These are phyloP conservation scores for Malassezia sympodialis DNA, from an alignment of 1,284 basidiomycete species.

Conservation along the genomic window DNA sequence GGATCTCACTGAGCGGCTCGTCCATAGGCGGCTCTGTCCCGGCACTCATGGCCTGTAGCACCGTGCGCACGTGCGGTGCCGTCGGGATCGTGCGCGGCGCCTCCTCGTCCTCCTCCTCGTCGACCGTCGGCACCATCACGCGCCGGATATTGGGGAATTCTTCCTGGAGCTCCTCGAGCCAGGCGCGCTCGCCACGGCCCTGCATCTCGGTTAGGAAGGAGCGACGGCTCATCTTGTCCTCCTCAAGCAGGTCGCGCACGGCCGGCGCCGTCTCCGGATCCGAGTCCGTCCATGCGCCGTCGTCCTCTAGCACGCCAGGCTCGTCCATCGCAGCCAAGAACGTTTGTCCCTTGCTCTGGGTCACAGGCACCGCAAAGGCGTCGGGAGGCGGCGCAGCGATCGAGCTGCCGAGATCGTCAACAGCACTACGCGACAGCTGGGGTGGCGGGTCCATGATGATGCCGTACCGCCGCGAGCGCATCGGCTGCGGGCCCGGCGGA, in stretches of 20 bases:
- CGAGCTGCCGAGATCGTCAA: constrained; percentile 10
- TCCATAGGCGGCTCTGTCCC: not conserved
- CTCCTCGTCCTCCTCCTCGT: constrained; percentile 9
- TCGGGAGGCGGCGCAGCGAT: constrained; percentile 9
- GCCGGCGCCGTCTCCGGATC: not conserved
- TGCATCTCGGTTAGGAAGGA: constrained; percentile 12
- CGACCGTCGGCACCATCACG: constrained; percentile 1
- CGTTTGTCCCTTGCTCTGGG: not conserved
- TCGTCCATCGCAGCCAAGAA: not conserved
- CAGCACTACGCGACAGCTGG: not conserved
- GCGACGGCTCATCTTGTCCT: not conserved
- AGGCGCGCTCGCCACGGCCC: not conserved
- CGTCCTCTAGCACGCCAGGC: not conserved
- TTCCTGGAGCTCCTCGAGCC: constrained; percentile 1
- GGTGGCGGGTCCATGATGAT: not conserved
- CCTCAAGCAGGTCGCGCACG: not conserved
- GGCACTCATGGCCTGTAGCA: not conserved
- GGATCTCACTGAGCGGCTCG: not conserved
- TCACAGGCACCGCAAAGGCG: constrained; percentile 3
- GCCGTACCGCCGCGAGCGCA: constrained; percentile 12
- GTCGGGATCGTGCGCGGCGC: not conserved
- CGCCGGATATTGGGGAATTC: not conserved
- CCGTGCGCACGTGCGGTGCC: constrained; percentile 7
- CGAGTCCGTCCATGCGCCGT: constrained; percentile 3
- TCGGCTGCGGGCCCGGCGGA: not conserved